A percentile compares a stretch with the other conserved stretches of the same genome.
phyloP scores from a whole-genome alignment of 176 grass and related monocot species.

The Urochloa ruziziensis region DNA sequence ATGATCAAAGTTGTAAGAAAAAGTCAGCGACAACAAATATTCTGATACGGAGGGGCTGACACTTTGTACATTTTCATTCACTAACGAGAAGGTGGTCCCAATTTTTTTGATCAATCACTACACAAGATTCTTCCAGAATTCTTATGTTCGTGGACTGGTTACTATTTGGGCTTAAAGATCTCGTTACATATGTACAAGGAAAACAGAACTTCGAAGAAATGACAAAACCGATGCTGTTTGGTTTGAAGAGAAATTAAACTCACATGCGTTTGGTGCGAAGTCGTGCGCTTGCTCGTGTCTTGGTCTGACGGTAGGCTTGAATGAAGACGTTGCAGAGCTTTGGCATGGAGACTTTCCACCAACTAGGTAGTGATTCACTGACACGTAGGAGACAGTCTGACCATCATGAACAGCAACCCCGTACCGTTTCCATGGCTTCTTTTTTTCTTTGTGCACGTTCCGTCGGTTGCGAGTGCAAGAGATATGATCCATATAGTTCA shows the following conservation, averaged over 20 bases:
- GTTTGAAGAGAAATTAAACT: background rate
- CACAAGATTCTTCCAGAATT: no score
- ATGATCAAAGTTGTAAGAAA: no score
- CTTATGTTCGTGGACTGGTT: no score
- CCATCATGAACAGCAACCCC: background rate
- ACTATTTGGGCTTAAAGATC: no score
- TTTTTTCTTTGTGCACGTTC: background rate
- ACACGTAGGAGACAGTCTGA: background rate
- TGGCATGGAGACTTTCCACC: background rate
- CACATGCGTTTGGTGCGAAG: background rate
- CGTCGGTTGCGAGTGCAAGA: background rate
- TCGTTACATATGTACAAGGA: no score
- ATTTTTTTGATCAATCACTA: no score
- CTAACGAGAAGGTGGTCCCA: no score
- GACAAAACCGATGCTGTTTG: background rate
- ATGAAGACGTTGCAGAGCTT: background rate
- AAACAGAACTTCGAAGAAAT: background rate
- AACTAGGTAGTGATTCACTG: background rate
- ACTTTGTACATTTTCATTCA: no score
- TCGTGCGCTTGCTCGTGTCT: background rate
- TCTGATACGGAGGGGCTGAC: no score
- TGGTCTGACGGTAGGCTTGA: background rate
- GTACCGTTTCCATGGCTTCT: background rate
- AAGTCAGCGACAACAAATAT: no score
- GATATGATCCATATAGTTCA: background rate